These are phyloP conservation scores for Carnegiea gigantea DNA, from an alignment of 179 eudicot genomes.

Conservation along the genomic window DNA sequence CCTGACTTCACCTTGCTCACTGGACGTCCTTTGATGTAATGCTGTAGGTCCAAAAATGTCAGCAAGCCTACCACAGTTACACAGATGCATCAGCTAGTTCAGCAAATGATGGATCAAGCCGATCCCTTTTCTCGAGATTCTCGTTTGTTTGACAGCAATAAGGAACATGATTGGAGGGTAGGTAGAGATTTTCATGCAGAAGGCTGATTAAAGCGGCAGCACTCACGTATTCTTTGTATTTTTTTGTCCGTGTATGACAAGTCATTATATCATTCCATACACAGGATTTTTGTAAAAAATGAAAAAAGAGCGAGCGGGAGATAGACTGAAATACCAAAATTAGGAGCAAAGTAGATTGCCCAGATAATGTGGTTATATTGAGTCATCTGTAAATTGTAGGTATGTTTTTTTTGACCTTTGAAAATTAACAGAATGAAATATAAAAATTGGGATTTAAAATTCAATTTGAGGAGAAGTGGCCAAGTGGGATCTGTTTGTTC, in stretches of 20 bases:
- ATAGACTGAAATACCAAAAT: not conserved
- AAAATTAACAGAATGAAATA: not conserved
- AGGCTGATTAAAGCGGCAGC: not conserved
- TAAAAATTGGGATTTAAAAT: not conserved
- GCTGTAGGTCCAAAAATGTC: conserved; percentile 77
- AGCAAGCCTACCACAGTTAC: conserved; percentile 64
- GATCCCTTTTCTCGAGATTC: conserved; percentile 83
- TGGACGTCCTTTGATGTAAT: conserved; percentile 13
- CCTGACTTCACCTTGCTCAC: not conserved
- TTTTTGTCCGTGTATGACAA: conserved; percentile 10
- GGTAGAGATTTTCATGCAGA: not conserved
- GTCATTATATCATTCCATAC: conserved; percentile 10
- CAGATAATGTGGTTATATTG: not conserved
- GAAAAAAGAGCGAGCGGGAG: not conserved
- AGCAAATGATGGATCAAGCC: conserved; percentile 57
- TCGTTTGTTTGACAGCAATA: conserved; percentile 44
- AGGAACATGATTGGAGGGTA: not conserved
- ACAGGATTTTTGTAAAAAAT: conserved; percentile 9
- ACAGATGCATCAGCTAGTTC: conserved; percentile 59
- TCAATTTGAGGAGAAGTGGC: not conserved
- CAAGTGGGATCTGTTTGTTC: not conserved
- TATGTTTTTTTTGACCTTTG: not conserved
- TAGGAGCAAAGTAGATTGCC: not conserved
- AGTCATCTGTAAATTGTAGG: conserved; percentile 2
- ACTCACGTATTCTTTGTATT: conserved; percentile 9